Evolutionary conservation across 176 grass and related monocot species (phyloP), one percentile per base, ranked within the genome.

Genomic region (Oryza glaberrima): DNA sequence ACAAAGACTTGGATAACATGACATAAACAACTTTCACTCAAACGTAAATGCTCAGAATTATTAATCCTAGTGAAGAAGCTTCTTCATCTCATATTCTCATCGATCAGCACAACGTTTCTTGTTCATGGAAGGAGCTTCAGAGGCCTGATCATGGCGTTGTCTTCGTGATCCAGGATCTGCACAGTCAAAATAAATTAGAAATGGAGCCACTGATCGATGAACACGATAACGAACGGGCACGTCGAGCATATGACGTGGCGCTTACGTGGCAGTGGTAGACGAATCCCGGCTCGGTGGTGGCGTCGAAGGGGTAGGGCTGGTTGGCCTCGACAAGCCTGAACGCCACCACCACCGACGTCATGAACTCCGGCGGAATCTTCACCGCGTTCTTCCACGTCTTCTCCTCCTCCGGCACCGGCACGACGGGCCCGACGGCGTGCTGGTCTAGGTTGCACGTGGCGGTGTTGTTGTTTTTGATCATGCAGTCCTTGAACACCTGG

Each of bases 91-190:
- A 41, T 41, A 41, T 43, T 43, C 10, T 52, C 23, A 34, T 65
- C 16, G 41, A 35, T 48, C 2, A 13, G 3, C 20, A 22, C 34
- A 2, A 1, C 0, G 41, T 10, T 9, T 8, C 63, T 30, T n/a
- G 54, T 44, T 85, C 65, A 85, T 1, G 74, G 22, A 46, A 85
- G 83, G 74, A 77, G 48, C 72, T 92, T 95, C 3, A 95, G 72
- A 5, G 93, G 93, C n/a, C 90, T 69, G 85, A 92, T 95, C 90
- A 95, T 92, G 25, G 82, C 90, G 81, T 95, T 95, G 82, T 95
- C 93, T 82, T 95, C 90, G 69, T 95, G 93, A 79, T 95, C 93
- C 80, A 95, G 83, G 60, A 95, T 95, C 93, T 92, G 68, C 11
- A 49, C 49, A 80, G 9, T 63, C 2, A 1, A 6, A 2, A 30